Evolutionary conservation across 345 rosid species (phyloP), one percentile per base, ranked within the genome.

Genomic region (Moricandia moricandioides): DNA sequence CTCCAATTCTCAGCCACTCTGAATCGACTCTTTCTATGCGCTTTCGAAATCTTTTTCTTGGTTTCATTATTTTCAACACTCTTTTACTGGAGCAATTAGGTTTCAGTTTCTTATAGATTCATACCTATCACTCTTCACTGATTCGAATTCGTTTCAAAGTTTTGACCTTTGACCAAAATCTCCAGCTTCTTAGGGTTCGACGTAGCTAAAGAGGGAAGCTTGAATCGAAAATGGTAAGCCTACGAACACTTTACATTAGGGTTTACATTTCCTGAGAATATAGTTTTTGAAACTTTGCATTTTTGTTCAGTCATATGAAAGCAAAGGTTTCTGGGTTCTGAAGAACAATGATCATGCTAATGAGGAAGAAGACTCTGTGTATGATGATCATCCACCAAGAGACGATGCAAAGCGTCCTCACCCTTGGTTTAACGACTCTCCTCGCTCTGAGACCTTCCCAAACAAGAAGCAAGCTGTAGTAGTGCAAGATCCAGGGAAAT

Each of bases 391-490:
- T 67, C 71, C 86, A 75, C 81, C 92, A 1, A 85, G 86, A 75
- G 78, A 82, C 68, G 93, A 89, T 39, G 35, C 86, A 17, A 93
- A 93, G 81, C 82, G 97, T 67, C 77, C 92, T 63, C 89, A 84
- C 69, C 85, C 80, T 58, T 93, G 98, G 97, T 88, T 90, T 82
- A 59, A 82, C 2, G 88, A 83, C 75, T 76, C 88, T 68, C 72
- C 82, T 63, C 92, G 88, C 69, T 78, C 91, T 0, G 94, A 88
- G 79, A 66, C 88, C 72, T 87, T 87, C 65, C 86, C 93, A 8
- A 87, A 84, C 85, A 91, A 91, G 86, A 93, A 85, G 82, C 97
- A 86, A 83, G 90, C 89, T 13, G 69, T 84, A 13, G 69, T 84
- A 13, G 65, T 81, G 14, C 86, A 85, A 65, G 82, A 79, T 72